Evolutionary conservation across 116 monocot genomes (phyloP).

Genomic region (Thalassia testudinum): DNA sequence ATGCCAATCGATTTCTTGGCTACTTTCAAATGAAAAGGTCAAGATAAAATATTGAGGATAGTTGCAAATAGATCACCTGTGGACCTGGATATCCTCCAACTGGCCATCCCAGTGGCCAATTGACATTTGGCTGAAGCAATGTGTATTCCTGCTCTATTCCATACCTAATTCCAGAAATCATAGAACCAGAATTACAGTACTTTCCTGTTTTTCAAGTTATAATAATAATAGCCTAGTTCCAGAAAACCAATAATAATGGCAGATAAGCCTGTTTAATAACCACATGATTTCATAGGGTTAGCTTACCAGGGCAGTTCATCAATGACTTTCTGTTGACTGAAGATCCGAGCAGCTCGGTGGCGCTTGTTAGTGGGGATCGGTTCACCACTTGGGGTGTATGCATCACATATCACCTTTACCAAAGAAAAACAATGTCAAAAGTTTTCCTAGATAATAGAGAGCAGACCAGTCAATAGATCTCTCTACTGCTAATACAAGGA

Average conservation of each 20-base stretch:
- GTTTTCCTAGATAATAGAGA: no score
- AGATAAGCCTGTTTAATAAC: not conserved
- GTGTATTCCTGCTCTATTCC: slow-evolving; percentile 96
- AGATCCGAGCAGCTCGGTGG: slow-evolving; percentile 51
- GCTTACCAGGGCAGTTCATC: slow-evolving; percentile 62
- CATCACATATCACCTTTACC: slow-evolving; percentile 75
- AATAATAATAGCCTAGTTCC: no score
- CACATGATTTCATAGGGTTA: not conserved
- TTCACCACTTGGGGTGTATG: slow-evolving; percentile 68
- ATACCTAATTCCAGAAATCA: slow-evolving; percentile 23
- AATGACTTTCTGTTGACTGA: slow-evolving; percentile 45
- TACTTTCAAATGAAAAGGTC: no score
- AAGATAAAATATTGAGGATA: no score
- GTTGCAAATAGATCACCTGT: slow-evolving; percentile 28
- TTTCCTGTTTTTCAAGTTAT: no score
- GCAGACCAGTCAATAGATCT: no score
- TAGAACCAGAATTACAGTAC: no score
- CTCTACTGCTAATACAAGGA: no score
- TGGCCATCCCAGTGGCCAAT: slow-evolving; percentile 96
- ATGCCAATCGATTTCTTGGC: no score
- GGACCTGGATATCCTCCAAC: slow-evolving; percentile 89
- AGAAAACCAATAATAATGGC: not conserved
- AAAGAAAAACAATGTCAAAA: not conserved
- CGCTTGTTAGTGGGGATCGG: slow-evolving; percentile 87
- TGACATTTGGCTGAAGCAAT: slow-evolving; percentile 53